These are phyloP conservation scores for Acacia confusa DNA, from an alignment of 306 rosid genomes.

Conservation along the genomic window DNA sequence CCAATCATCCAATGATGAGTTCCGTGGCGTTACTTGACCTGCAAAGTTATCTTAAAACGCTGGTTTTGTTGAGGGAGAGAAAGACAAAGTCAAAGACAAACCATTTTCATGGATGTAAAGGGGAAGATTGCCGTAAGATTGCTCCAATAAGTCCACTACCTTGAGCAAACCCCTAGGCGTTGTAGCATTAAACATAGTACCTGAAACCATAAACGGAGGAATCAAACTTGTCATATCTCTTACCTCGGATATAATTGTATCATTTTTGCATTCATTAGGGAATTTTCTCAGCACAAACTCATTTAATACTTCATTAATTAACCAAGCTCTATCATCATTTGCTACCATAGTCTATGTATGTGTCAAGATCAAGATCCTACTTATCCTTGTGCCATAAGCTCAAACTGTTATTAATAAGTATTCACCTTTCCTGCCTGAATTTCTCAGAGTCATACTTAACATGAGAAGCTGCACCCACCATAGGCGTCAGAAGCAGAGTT, in stretches of 20 bases:
- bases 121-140: conserved; percentile 1
- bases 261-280: not conserved
- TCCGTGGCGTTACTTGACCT: conserved; percentile 47
- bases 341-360: not conserved
- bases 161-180: conserved; percentile 18
- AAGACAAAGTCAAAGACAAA: not conserved
- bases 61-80: not conserved
- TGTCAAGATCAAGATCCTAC: not conserved
- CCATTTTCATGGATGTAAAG: conserved; percentile 3
- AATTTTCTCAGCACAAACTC: not conserved
- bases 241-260: not conserved
- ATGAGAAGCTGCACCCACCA: not conserved
- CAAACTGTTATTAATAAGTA: not conserved
- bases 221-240: not conserved
- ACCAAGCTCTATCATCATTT: not conserved
- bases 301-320: not conserved
- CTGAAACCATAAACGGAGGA: not conserved
- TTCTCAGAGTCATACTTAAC: not conserved
- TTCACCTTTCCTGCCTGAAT: not conserved
- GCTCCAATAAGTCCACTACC: not conserved
- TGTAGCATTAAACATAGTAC: not conserved
- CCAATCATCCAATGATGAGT: conserved; percentile 51
- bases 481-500: not conserved
- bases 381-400: not conserved
- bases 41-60: not conserved